phyloP scores from a whole-genome alignment of 1,284 basidiomycete species.

The Microbotryum intermedium region DNA sequence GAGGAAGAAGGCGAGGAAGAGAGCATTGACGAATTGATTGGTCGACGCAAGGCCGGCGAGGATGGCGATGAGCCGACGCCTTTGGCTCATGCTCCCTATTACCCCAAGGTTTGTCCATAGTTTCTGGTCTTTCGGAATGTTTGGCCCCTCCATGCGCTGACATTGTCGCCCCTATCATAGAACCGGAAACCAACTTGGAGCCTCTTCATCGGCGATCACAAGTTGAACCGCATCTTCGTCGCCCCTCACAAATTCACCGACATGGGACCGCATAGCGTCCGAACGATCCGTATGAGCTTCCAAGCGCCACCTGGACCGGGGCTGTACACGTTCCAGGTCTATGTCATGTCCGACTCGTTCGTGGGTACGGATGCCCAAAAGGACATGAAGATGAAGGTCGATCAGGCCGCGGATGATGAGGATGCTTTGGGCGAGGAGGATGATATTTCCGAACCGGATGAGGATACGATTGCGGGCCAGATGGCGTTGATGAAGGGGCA shows the following conservation, averaged over 20 bases:
- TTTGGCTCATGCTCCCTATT: conserved; percentile 82
- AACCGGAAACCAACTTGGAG: conserved; percentile 81
- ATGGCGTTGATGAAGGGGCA: conserved; percentile 96
- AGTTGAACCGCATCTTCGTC: conserved; percentile 79
- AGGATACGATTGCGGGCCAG: conserved; percentile 90
- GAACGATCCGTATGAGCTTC: conserved; percentile 84
- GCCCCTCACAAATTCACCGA: conserved; percentile 71
- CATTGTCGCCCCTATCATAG: conserved; percentile 39
- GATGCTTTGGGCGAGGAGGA: conserved; percentile 56
- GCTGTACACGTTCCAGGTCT: conserved; percentile 80
- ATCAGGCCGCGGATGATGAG: conserved; percentile 55
- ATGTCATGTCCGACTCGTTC: conserved; percentile 78
- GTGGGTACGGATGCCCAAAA: conserved; percentile 68
- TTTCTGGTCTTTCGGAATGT: background rate
- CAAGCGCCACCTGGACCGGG: conserved; percentile 82
- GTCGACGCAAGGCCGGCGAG: conserved; percentile 51
- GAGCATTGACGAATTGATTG: conserved; percentile 60
- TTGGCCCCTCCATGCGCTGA: background rate
- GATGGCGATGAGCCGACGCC: conserved; percentile 47
- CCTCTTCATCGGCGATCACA: conserved; percentile 78
- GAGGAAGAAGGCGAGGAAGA: conserved; percentile 50
- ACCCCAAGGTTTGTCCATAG: conserved; percentile 62
- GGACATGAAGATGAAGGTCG: conserved; percentile 78
- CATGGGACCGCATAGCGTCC: conserved; percentile 58
- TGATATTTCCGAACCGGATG: conserved; percentile 91